These are phyloP conservation scores for Heritiera fomes DNA, from an alignment of 345 rosid species.

Conservation along the genomic window DNA sequence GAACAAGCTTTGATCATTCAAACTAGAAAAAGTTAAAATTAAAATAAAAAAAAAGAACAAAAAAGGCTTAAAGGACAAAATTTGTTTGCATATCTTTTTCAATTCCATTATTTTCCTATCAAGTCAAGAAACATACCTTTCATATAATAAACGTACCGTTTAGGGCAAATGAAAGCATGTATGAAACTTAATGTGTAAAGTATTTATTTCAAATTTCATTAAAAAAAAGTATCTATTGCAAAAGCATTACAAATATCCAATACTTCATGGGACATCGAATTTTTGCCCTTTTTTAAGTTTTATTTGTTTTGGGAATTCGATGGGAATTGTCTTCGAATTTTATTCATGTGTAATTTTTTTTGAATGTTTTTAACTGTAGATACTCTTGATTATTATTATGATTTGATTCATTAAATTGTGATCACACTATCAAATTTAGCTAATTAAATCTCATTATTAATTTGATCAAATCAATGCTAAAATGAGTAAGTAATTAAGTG, in stretches of 20 bases:
- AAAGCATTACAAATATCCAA: background rate
- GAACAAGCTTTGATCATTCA: background rate
- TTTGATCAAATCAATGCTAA: background rate
- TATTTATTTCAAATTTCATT: background rate
- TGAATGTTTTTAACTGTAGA: no score
- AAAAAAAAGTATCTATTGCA: background rate
- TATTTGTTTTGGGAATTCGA: no score
- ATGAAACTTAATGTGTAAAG: background rate
- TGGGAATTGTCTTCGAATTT: no score
- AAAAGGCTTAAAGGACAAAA: background rate
- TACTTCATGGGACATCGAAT: background rate
- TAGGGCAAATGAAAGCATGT: constrained; percentile 12
- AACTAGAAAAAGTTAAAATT: background rate
- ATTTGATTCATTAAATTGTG: background rate
- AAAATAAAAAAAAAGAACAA: background rate
- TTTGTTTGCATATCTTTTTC: constrained; percentile 11
- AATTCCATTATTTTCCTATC: constrained; percentile 9
- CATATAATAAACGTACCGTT: background rate
- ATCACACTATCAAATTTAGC: background rate
- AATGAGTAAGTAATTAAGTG: background rate
- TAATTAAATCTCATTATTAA: background rate
- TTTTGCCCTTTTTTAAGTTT: background rate
- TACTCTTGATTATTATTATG: no score
- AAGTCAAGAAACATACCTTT: background rate
- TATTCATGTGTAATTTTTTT: no score